Percentiles rank a stretch among this genome's conserved stretches.
Evolutionary conservation across 306 rosid genomes (phyloP).

Genomic region (Erythrophleum fordii): DNA sequence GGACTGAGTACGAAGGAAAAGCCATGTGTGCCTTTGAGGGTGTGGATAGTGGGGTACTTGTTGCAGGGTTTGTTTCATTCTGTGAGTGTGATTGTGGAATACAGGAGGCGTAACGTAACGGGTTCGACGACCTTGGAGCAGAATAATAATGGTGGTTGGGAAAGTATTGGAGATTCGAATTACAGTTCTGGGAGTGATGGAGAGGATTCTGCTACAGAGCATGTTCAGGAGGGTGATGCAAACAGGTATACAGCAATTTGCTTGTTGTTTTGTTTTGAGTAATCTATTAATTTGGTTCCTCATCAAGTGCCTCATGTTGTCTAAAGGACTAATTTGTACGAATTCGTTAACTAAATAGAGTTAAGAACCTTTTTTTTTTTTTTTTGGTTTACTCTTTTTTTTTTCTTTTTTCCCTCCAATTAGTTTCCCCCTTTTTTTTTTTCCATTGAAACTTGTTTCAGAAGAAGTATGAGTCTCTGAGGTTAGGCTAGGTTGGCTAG

Average conservation of each 20-base stretch:
- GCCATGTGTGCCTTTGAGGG: conserved; percentile 73
- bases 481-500: background rate
- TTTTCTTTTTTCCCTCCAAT: background rate
- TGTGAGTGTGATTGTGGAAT: conserved; percentile 62
- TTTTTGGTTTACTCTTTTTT: no score
- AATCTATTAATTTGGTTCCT: no score
- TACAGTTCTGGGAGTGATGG: conserved; percentile 64
- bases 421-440: background rate
- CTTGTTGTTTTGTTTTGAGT: no score
- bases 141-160: conserved; percentile 32
- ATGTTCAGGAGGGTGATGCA: conserved; percentile 41
- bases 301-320: no score
- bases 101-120: conserved; percentile 39
- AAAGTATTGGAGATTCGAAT: conserved; percentile 47
- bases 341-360: no score
- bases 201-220: conserved; percentile 51
- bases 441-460: background rate
- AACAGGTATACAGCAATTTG: conserved; percentile 46
- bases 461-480: no score
- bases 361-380: no score
- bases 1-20: conserved; percentile 58
- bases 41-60: conserved; percentile 74
- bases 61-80: conserved; percentile 66
- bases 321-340: no score
- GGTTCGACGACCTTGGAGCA: conserved; percentile 36